A percentile compares a stretch with the other conserved stretches of the same genome.
Conservation (phyloP, 1,284 basidiomycete species). For the Apiotrichum porosum region DNA sequence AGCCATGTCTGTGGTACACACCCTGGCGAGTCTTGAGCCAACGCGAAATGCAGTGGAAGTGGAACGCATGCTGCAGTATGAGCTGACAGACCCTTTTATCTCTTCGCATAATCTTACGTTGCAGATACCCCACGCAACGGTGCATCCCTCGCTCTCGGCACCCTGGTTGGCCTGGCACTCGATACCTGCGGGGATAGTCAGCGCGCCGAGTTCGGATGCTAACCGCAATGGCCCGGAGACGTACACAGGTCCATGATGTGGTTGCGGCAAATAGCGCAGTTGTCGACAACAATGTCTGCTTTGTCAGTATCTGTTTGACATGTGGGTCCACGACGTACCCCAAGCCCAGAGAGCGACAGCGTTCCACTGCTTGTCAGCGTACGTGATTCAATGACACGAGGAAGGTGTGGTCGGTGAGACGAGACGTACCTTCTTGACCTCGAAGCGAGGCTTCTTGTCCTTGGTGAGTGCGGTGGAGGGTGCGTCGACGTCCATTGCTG, state of each 20-base stretch:
- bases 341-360: conserved; percentile 94
- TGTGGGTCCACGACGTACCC: conserved; percentile 56
- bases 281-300: conserved; percentile 88
- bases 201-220: too few relatives aligned
- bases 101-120: too few relatives aligned
- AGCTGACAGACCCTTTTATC: not conserved
- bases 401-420: not conserved
- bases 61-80: conserved; percentile 85
- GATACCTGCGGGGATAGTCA: conserved; percentile 63
- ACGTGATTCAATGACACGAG: conserved; percentile 1
- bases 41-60: conserved; percentile 99
- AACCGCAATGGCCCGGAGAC: too few relatives aligned
- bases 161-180: conserved; percentile 99
- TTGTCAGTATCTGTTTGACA: too few relatives aligned
- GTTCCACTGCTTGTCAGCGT: conserved; percentile 67
- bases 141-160: conserved; percentile 90
- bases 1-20: conserved; percentile 16
- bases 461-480: conserved; percentile 39
- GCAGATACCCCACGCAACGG: conserved; percentile 98
- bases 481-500: conserved; percentile 52
- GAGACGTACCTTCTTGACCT: conserved; percentile 82
- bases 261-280: conserved; percentile 92
- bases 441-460: conserved; percentile 65
- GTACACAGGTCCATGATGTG: conserved; percentile 98
- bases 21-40: conserved; percentile 97